A percentile compares a stretch with the other conserved stretches of the same genome.
Evolutionary conservation across 2,329 filamentous ascomycete genomes (phyloP).

Genomic region (Ceratocystis cubensis): DNA sequence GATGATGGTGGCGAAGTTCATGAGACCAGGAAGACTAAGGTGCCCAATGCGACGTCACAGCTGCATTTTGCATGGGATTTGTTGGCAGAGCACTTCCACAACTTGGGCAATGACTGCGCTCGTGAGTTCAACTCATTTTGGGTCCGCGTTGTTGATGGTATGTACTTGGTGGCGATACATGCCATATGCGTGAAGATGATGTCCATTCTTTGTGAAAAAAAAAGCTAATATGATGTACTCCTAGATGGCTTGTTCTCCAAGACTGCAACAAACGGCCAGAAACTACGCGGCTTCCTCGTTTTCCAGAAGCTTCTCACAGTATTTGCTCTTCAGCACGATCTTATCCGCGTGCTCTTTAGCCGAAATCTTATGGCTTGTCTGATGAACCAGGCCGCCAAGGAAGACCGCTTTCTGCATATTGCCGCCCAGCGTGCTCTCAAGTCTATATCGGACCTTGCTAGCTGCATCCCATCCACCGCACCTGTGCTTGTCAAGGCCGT

Average conservation of each 20-base stretch:
- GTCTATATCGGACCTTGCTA: constrained; percentile 51
- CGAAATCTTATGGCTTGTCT: constrained; percentile 70
- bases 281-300: constrained; percentile 82
- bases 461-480: constrained; percentile 47
- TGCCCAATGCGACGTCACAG: constrained; percentile 65
- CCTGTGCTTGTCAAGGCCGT: constrained; percentile 51
- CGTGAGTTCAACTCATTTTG: constrained; percentile 65
- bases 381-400: constrained; percentile 67
- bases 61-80: constrained; percentile 82
- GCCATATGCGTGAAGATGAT: background rate
- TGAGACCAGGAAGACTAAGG: constrained; percentile 37
- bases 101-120: constrained; percentile 29
- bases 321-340: constrained; percentile 34
- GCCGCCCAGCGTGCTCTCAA: constrained; percentile 67
- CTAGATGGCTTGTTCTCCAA: constrained; percentile 72
- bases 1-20: constrained; percentile 33
- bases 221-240: background rate
- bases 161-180: constrained; percentile 28
- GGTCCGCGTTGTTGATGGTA: constrained; percentile 75
- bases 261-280: constrained; percentile 72
- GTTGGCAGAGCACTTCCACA: constrained; percentile 47
- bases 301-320: constrained; percentile 61
- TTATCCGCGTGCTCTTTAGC: constrained; percentile 56
- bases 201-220: background rate
- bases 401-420: constrained; percentile 67